Percentiles rank a stretch among this genome's conserved stretches.
Evolutionary conservation across 352 stramenopile genomes (phyloP).

Genomic region (Phytophthora aleatoria): DNA sequence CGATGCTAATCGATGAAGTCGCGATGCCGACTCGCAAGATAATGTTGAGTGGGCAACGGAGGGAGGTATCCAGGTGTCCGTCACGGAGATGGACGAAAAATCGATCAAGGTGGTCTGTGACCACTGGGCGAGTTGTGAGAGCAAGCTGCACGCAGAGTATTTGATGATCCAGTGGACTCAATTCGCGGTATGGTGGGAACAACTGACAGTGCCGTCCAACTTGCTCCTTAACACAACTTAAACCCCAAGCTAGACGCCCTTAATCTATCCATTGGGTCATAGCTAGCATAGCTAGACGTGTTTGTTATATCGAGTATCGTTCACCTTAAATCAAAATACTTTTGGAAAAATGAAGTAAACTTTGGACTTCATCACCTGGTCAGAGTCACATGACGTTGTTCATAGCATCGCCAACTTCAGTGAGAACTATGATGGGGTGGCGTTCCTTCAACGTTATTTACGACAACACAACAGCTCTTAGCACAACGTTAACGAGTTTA

Average conservation of each 20-base stretch:
- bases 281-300: too few species aligned
- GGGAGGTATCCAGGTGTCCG: constrained; percentile 33
- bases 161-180: constrained; percentile 56
- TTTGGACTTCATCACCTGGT: too few species aligned
- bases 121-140: constrained; percentile 40
- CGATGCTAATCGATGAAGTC: constrained; percentile 29
- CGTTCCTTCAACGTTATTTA: too few species aligned
- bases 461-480: too few species aligned
- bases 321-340: too few species aligned
- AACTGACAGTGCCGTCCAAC: constrained; percentile 60
- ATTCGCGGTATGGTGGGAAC: constrained; percentile 62
- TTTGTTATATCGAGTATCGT: too few species aligned
- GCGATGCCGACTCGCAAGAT: constrained; percentile 27
- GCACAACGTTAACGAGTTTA: too few species aligned
- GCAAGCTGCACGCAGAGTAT: constrained; percentile 45
- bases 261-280: neutral
- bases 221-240: constrained; percentile 68
- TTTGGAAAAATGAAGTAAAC: too few species aligned
- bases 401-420: too few species aligned
- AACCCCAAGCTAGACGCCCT: constrained; percentile 1
- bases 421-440: too few species aligned
- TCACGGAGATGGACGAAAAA: constrained; percentile 34
- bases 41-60: constrained; percentile 35
- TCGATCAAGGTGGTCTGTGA: constrained; percentile 36
- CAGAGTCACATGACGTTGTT: too few species aligned